phyloP scores from a whole-genome alignment of 768 basidiomycete genomes.

The Trametes meyenii region DNA sequence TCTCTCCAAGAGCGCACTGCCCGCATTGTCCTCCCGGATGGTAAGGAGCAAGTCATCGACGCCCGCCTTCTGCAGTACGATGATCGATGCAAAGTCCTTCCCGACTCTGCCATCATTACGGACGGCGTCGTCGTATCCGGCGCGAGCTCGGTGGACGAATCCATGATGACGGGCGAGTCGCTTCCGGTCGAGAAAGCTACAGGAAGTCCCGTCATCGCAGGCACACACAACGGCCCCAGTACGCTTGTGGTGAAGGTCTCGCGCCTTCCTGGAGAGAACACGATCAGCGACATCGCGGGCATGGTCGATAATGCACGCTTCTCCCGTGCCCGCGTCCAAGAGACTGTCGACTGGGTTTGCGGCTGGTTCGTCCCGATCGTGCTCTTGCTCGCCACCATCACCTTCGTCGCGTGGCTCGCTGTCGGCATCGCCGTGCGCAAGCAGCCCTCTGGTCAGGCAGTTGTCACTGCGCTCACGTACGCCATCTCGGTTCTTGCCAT shows the following conservation, averaged over 20 bases:
- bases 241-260: constrained; percentile 39
- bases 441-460: constrained; percentile 31
- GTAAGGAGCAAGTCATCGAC: constrained; percentile 26
- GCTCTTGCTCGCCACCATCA: constrained; percentile 42
- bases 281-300: constrained; percentile 40
- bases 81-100: constrained; percentile 40
- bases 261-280: constrained; percentile 44
- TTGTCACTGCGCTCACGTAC: constrained; percentile 48
- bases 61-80: constrained; percentile 39
- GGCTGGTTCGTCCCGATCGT: constrained; percentile 53
- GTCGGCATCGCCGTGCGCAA: constrained; percentile 36
- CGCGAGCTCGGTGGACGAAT: constrained; percentile 44
- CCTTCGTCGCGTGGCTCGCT: constrained; percentile 42
- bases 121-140: constrained; percentile 43
- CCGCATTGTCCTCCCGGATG: constrained; percentile 34
- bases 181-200: constrained; percentile 39
- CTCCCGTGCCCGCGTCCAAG: constrained; percentile 43
- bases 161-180: constrained; percentile 47
- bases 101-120: constrained; percentile 41
- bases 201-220: constrained; percentile 41
- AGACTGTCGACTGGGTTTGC: constrained; percentile 53
- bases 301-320: constrained; percentile 42
- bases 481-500: constrained; percentile 54
- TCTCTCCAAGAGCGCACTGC: constrained; percentile 38
- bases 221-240: constrained; percentile 41